Evolutionary conservation across 352 stramenopile species (phyloP), one percentile per base, ranked within the genome.

Genomic region (Pythium aphanidermatum): DNA sequence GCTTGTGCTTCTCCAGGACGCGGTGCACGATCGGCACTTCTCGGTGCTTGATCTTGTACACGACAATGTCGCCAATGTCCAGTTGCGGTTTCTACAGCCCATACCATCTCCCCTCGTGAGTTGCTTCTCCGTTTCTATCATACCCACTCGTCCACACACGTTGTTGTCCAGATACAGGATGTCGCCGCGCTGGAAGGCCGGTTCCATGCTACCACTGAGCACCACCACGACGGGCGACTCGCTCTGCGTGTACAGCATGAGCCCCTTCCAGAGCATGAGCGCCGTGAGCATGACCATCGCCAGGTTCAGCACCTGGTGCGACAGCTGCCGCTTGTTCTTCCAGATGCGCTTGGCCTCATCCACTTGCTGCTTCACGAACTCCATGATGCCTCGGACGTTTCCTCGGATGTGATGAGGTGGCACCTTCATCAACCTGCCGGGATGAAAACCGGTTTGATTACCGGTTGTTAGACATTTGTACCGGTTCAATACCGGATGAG

Each of bases 11-110:
- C 59, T 99, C 96, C 31, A 99, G 74, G 51, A 99, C 94, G 41
- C 96, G 84, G 73, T 99, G 96, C 13, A 99, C 96, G 63, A 99
- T 99, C 29, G 96, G 96, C 65, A 99, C 98, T 39, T 99, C 96
- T 44, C 95, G 87, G 56, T 97, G 96, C 52, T 97, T 97, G 63
- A 99, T 96, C 58, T 97, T 97, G 74, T 97, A 98, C 39, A 98
- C 92, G 39, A 97, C 83, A 28, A 97, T 95, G 55, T 97, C 89
- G 42, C 89, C 89, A 52, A 86, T 86, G 26, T 87, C 79, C 3
- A 90, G 55, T 24, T 77, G 58, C 20, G 72, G 70, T 68, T 91
- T 90, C 74, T 88, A 57, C n/a, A n/a, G n/a, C n/a, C n/a, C n/a
- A n/a, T n/a, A n/a, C n/a, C n/a, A n/a, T n/a, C n/a, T n/a, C n/a